Conservation (phyloP, 352 stramenopile genomes). For the Pythium folliculosum region DNA sequence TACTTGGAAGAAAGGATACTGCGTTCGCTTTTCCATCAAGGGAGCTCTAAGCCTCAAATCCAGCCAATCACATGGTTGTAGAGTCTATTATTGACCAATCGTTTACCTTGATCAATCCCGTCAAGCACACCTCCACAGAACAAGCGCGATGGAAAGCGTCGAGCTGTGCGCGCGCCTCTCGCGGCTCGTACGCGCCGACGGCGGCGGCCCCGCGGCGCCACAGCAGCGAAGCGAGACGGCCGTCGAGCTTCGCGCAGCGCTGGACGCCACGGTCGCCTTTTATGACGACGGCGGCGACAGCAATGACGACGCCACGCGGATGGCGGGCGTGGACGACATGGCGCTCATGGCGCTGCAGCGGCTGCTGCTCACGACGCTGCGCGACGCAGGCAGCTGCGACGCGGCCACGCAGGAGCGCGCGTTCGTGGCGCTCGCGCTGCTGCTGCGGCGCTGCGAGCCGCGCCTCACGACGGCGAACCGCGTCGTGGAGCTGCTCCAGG, state of each 20-base stretch:
- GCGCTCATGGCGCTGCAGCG: slow-evolving; percentile 61
- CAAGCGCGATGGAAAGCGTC: slow-evolving; percentile 37
- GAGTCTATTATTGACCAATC: slow-evolving; percentile 14
- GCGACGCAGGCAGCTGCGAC: background rate
- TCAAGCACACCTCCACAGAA: background rate
- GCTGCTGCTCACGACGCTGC: slow-evolving; percentile 49
- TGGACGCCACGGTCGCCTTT: slow-evolving; percentile 32
- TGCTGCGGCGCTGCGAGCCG: slow-evolving; percentile 37
- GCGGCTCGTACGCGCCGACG: slow-evolving; percentile 42
- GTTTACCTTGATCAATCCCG: background rate
- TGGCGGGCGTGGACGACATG: slow-evolving; percentile 61
- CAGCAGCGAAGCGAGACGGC: background rate
- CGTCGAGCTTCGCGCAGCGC: slow-evolving; percentile 22
- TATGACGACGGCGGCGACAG: slow-evolving; percentile 30
- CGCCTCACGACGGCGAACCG: slow-evolving; percentile 1
- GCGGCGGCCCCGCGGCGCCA: background rate
- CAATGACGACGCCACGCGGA: background rate
- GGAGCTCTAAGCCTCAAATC: background rate
- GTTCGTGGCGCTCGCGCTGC: slow-evolving; percentile 34
- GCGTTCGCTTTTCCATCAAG: too few species aligned
- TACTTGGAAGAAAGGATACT: background rate
- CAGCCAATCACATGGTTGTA: slow-evolving; percentile 29
- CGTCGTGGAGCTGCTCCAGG: slow-evolving; percentile 43
- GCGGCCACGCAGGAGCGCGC: slow-evolving; percentile 34
- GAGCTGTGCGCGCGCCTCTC: slow-evolving; percentile 70